phyloP scores from a whole-genome alignment of 208 protist genomes.

The Angomonas deanei region DNA sequence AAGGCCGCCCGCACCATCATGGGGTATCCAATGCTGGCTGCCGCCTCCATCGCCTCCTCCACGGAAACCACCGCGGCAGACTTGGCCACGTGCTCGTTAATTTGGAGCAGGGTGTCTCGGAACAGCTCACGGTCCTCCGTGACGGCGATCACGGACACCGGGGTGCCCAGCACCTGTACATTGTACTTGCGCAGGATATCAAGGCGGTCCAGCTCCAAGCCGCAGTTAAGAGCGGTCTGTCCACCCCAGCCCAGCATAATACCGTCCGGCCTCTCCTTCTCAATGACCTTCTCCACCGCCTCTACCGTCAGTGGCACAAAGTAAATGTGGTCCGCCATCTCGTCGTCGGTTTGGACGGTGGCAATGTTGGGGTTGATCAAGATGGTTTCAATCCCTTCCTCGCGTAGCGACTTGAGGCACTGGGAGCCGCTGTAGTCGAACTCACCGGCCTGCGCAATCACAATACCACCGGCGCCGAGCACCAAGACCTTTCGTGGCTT shows the following conservation, averaged over 20 bases:
- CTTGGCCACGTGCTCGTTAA: constrained; percentile 92
- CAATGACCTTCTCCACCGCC: constrained; percentile 93
- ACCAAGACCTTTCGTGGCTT: constrained; percentile 91
- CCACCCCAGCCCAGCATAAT: constrained; percentile 97
- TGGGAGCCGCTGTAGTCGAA: constrained; percentile 99
- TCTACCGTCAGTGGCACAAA: constrained; percentile 95
- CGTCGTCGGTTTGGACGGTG: constrained; percentile 96
- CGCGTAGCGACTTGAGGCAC: constrained; percentile 98
- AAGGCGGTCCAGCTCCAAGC: constrained; percentile 89
- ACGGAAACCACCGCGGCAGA: constrained; percentile 74
- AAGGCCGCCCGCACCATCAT: constrained; percentile 98
- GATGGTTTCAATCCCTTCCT: constrained; percentile 96
- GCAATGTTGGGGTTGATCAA: constrained; percentile 99
- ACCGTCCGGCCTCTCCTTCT: constrained; percentile 93
- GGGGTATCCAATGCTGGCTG: constrained; percentile 91
- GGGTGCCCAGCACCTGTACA: constrained; percentile 95
- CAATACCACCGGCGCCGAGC: constrained; percentile 94
- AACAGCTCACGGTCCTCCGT: constrained; percentile 98
- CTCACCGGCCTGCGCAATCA: constrained; percentile 98
- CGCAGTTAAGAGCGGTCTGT: constrained; percentile 98
- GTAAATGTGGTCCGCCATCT: constrained; percentile 96
- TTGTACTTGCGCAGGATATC: constrained; percentile 92
- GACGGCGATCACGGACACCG: constrained; percentile 92
- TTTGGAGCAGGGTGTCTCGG: constrained; percentile 93
- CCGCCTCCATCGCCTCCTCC: constrained; percentile 59